Base-by-base conservation (phyloP, 1,139 yeast species). In the Ogataea hybrid region DNA sequence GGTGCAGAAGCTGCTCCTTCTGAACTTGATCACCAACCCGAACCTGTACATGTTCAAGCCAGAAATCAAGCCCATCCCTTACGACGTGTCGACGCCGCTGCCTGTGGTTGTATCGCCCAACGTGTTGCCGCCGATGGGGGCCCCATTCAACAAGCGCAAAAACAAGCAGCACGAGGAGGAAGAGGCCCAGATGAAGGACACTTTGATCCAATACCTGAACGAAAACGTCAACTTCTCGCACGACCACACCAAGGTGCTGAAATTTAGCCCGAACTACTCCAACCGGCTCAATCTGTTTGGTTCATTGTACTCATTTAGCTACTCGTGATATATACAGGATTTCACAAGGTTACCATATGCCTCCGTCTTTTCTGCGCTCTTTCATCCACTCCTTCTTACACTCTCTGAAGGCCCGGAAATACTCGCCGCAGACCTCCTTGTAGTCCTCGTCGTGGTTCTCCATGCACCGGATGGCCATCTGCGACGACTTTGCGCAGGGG, bases 371-470 rank as follows among this genome's bases (percentile, higher is more conserved):
- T 37, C 46, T 56, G 43, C 62, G 51, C 38, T 57, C 61, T 18
- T 44, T 47, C 58, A 57, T 51, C 82, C 96, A 90, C 56, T 84
- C 95, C 58, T 81, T 81, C 57, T 84, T 82, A 64, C 98, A 92
- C 58, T 92, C 97, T 49, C 89, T 73, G 59, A 90, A 92, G 0
- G 97, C 96, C 54, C 84, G 89, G 60, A 90, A 92, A 58, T 87
- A 90, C 49, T 86, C 95, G 50, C 75, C 77, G 62, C 98, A 92
- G 46, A 78, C 78, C 21, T 77, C 75, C 50, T 82, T 77, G 48
- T 62, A 62, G 49, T 77, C 81, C 28, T 58, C 61, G 50, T 87
- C 92, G 56, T 83, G 90, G 57, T 84, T 77, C 48, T 80, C 87
- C 59, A 92, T 69, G 56, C 98, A 92, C 51, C 77, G 78, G 54